Evolutionary conservation across 176 grass and related monocot species (phyloP).

Genomic region (Luzula sylvatica): DNA sequence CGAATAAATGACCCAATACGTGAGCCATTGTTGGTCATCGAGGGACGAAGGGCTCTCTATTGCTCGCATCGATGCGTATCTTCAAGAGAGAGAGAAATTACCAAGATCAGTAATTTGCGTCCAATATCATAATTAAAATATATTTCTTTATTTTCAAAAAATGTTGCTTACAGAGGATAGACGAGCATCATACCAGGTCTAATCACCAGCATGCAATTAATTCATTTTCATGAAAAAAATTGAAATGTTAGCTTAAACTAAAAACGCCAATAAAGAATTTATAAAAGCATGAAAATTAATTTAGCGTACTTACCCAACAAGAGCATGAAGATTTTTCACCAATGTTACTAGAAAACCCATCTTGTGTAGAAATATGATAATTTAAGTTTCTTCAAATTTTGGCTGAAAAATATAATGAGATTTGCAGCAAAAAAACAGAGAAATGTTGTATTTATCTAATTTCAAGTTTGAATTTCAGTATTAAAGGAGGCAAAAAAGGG

Average conservation of each 20-base stretch:
- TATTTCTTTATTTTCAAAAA: neutral
- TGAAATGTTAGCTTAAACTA: neutral
- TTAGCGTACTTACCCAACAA: slow-evolving; percentile 54
- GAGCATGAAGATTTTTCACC: slow-evolving; percentile 56
- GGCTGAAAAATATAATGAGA: neutral
- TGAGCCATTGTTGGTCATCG: slow-evolving; percentile 99
- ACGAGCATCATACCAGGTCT: slow-evolving; percentile 85
- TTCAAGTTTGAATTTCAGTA: slow-evolving; percentile 30
- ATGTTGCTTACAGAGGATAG: slow-evolving; percentile 82
- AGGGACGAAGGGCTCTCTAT: slow-evolving; percentile 80
- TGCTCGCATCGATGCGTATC: slow-evolving; percentile 84
- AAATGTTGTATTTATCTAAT: slow-evolving; percentile 11
- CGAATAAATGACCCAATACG: slow-evolving; percentile 92
- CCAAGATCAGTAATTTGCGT: no score
- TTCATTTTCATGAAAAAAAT: neutral
- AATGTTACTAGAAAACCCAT: slow-evolving; percentile 74
- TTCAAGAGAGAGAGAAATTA: slow-evolving; percentile 4
- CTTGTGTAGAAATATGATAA: neutral
- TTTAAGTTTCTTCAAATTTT: neutral
- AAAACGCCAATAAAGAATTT: neutral
- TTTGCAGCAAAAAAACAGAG: slow-evolving; percentile 7
- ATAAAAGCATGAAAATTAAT: neutral
- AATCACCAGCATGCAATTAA: neutral
- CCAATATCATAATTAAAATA: neutral
- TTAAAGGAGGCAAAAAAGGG: slow-evolving; percentile 4